Base-by-base conservation (phyloP, 2,329 filamentous ascomycete genomes). In the Cyphellophora europaea region DNA sequence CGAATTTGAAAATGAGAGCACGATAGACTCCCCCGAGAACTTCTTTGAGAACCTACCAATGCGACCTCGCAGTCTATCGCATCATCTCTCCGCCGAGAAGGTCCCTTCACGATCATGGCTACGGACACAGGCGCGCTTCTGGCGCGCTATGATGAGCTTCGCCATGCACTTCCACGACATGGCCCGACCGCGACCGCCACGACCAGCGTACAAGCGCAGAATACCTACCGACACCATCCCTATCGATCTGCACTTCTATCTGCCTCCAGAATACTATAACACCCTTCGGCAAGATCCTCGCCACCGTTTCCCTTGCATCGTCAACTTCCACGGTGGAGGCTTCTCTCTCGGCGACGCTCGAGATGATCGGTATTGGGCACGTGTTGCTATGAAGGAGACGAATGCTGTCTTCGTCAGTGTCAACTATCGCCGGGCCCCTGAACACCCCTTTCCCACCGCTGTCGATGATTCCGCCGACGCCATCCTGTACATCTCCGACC, bases 131-230 rank as follows among this genome's bases (percentile, higher is more conserved):
- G 79, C 80, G 30, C 59, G 67, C 17, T 70, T 78, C 53, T 82
- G 78, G 77, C 70, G 81, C 34, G 66, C 71, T 37, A 63, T 83
- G 27, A 82, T 82, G 71, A 66, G 66, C 38, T 67, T 82, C 37
- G 79, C 78, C 50, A 82, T 83, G 77, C 63, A 71, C 40, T 60
- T 84, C 25, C 79, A 85, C 53, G 71, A 68, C 36, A 58, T 78
- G 40, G 71, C 77, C 1, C 59, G 67, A 27, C 77, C 78, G 5
- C 65, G 69, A 32, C 75, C 79, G 5, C 74, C 76, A 2, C 62
- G 59, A 19, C 77, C 77, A 2, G 58, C 66, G 18, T 84, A 84
- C 57, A 64, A 65, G 30, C 69, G 66, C 29, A 63, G 63, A 12
- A 67, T 83, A 19, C 55, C 65, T 16, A 67, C 67, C 38, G 69